Conservation (phyloP, 208 protist genomes). For the Herpetomonas samuelpessoai region DNA sequence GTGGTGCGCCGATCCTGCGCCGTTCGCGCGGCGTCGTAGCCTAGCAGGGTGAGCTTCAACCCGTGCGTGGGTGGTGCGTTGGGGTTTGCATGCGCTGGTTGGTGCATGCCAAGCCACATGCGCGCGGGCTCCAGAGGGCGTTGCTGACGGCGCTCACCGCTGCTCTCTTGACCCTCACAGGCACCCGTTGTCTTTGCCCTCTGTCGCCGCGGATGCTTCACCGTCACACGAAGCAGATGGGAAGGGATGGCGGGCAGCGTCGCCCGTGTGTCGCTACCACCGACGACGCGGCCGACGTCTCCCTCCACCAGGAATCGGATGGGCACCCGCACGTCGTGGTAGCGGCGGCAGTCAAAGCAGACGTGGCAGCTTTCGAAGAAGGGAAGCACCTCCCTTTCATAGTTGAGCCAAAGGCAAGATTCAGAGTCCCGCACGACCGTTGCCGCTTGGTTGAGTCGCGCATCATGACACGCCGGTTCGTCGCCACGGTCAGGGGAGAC, state of each 20-base stretch:
- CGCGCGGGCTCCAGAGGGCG: constrained; percentile 11
- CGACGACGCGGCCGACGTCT: not conserved
- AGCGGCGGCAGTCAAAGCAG: constrained; percentile 66
- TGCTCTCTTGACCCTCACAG: not conserved
- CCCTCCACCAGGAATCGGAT: constrained; percentile 19
- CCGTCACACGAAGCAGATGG: constrained; percentile 34
- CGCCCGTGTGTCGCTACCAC: not conserved
- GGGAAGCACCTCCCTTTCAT: constrained; percentile 24
- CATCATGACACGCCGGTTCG: not conserved
- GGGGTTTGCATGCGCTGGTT: constrained; percentile 18
- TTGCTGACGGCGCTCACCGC: not conserved
- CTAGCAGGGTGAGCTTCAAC: constrained; percentile 45
- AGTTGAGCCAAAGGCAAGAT: constrained; percentile 46
- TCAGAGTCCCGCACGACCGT: constrained; percentile 8
- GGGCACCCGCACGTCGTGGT: constrained; percentile 48
- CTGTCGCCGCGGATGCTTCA: constrained; percentile 5
- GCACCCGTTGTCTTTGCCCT: not conserved
- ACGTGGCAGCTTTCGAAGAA: constrained; percentile 45
- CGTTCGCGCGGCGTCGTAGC: constrained; percentile 15
- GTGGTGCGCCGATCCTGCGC: constrained; percentile 4
- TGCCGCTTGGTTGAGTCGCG: not conserved
- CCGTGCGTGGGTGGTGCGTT: constrained; percentile 9
- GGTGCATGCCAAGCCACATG: constrained; percentile 68
- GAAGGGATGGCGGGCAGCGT: constrained; percentile 20
- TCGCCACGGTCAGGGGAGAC: constrained; percentile 16